phyloP scores from a whole-genome alignment of 2,329 filamentous ascomycete species.

The Orbilia quercus region DNA sequence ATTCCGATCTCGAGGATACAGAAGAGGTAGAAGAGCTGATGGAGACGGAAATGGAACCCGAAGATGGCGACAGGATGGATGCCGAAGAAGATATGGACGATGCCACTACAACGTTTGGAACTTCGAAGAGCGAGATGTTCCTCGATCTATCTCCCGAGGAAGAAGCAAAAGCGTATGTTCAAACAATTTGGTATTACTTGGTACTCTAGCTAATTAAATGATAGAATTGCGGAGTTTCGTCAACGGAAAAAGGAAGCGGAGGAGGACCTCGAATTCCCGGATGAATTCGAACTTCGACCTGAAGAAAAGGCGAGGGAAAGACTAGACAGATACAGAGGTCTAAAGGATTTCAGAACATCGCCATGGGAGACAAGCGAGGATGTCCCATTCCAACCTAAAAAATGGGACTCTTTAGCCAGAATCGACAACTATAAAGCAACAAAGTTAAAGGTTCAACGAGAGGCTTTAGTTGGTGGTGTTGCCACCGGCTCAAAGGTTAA shows the following conservation, averaged over 20 bases:
- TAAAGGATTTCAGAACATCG: slow-evolving; percentile 90
- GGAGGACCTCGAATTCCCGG: slow-evolving; percentile 94
- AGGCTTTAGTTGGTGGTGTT: slow-evolving; percentile 89
- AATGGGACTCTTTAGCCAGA: slow-evolving; percentile 86
- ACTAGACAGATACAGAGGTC: slow-evolving; percentile 83
- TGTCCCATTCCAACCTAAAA: slow-evolving; percentile 83
- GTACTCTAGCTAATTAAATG: background rate
- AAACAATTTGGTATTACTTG: background rate
- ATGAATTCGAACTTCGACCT: slow-evolving; percentile 94
- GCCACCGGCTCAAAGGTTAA: slow-evolving; percentile 83
- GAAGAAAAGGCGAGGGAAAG: slow-evolving; percentile 86
- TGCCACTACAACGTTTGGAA: slow-evolving; percentile 75
- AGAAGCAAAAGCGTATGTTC: slow-evolving; percentile 67
- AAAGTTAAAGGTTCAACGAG: slow-evolving; percentile 78
- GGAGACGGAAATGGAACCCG: slow-evolving; percentile 57
- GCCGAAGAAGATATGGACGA: slow-evolving; percentile 70
- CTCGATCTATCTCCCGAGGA: slow-evolving; percentile 81
- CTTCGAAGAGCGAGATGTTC: slow-evolving; percentile 88
- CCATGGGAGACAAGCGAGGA: slow-evolving; percentile 92
- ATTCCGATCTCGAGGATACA: slow-evolving; percentile 81
- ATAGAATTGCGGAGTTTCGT: slow-evolving; percentile 77
- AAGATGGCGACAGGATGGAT: slow-evolving; percentile 66
- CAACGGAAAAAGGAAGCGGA: slow-evolving; percentile 82
- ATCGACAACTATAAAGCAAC: slow-evolving; percentile 90
- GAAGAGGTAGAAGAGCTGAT: slow-evolving; percentile 70